These are phyloP conservation scores for Trypanosoma platydactyli DNA, from an alignment of 208 protist species.

Conservation along the genomic window DNA sequence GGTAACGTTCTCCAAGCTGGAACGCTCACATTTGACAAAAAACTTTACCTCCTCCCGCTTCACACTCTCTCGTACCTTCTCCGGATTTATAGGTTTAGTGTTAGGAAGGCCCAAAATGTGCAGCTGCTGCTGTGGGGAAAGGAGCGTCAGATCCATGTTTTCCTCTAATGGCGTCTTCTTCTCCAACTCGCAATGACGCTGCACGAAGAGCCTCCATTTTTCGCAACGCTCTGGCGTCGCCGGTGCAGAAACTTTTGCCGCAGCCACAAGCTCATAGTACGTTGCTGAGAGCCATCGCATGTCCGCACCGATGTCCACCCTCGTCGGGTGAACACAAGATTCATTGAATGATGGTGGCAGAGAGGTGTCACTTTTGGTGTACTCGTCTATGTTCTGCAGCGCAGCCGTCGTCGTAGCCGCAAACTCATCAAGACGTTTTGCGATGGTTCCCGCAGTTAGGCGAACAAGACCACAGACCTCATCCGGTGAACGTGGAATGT, in stretches of 20 bases:
- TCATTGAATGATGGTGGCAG: conserved; percentile 75
- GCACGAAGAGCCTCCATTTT: conserved; percentile 79
- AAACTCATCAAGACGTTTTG: conserved; percentile 84
- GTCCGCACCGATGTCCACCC: conserved; percentile 68
- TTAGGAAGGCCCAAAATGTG: conserved; percentile 79
- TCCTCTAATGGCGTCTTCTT: conserved; percentile 49
- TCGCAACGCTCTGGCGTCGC: conserved; percentile 73
- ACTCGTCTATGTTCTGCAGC: conserved; percentile 80
- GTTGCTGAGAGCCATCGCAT: conserved; percentile 75
- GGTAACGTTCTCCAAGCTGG: background rate
- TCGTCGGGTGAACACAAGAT: conserved; percentile 42
- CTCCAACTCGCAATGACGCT: conserved; percentile 74
- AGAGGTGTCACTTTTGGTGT: conserved; percentile 51
- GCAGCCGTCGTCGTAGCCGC: conserved; percentile 64
- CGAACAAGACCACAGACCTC: conserved; percentile 88
- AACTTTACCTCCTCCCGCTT: conserved; percentile 75
- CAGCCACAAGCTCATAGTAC: conserved; percentile 85
- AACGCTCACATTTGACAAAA: conserved; percentile 54
- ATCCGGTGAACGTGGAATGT: conserved; percentile 72
- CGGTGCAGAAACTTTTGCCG: conserved; percentile 77
- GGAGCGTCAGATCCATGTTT: conserved; percentile 52
- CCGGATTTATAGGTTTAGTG: conserved; percentile 67
- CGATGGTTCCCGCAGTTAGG: conserved; percentile 80
- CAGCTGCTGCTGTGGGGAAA: conserved; percentile 75
- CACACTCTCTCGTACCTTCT: conserved; percentile 61